phyloP scores from a whole-genome alignment of 2,329 filamentous ascomycete genomes.

The Amphichorda felina region DNA sequence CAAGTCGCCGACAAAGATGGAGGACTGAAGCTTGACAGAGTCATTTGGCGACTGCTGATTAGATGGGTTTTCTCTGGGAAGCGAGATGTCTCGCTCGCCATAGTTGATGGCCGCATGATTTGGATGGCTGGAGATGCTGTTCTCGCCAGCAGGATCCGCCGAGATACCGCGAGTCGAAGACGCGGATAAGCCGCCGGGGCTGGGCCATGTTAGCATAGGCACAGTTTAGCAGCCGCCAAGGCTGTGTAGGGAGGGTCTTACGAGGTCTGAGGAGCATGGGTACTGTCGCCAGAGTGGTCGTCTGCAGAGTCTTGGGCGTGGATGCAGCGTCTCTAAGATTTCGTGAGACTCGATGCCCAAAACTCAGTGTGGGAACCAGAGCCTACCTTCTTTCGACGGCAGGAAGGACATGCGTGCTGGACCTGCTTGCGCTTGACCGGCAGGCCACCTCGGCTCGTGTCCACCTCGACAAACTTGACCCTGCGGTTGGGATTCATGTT shows the following conservation, averaged over 20 bases:
- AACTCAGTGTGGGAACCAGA: background rate
- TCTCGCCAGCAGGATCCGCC: background rate
- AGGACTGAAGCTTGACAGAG: slow-evolving; percentile 15
- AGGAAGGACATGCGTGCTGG: slow-evolving; percentile 42
- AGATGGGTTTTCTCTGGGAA: background rate
- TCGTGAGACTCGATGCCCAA: slow-evolving; percentile 1
- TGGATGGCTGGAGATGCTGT: too few species aligned
- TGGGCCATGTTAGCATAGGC: background rate
- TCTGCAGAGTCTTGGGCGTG: slow-evolving; percentile 24
- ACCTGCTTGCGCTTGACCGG: slow-evolving; percentile 49
- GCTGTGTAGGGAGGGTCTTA: background rate
- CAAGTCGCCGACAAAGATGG: slow-evolving; percentile 44
- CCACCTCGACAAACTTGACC: slow-evolving; percentile 46
- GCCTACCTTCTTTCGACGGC: slow-evolving; percentile 40
- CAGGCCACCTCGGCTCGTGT: slow-evolving; percentile 34
- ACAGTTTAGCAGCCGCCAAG: background rate
- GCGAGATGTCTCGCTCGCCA: too few species aligned
- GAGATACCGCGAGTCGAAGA: background rate
- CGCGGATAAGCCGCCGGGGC: background rate
- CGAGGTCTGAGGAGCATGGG: background rate
- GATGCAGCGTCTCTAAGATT: slow-evolving; percentile 27
- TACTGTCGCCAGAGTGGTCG: slow-evolving; percentile 9
- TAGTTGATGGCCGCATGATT: background rate
- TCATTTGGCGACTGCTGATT: background rate
- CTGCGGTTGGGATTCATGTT: slow-evolving; percentile 2